Base-by-base conservation (phyloP, 306 rosid genomes). In the Vigna unguiculata region DNA sequence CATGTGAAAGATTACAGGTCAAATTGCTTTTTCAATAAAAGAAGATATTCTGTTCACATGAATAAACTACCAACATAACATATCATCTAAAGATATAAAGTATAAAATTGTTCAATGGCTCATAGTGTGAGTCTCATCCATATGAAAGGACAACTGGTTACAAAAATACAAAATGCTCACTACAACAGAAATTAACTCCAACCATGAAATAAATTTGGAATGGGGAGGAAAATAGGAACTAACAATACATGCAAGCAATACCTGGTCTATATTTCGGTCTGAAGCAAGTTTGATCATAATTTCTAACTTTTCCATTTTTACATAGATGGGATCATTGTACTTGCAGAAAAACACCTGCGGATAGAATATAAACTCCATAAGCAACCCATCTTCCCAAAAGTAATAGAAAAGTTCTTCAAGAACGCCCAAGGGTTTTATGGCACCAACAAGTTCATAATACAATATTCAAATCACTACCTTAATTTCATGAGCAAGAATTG, bases 231-330 rank as follows among this genome's bases (percentile, higher is more conserved):
- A 66, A 72, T 69, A 66, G 24, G 30, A 45, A 65, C 80, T 21
- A 34, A 61, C 19, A 28, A 9, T 68, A 66, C 15, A 28, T 21
- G 47, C 30, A 76, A 69, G 58, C 64, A 28, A 58, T 79, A 91
- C 98, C 96, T 93, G 98, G 78, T 93, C 98, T 84, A 93, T 85
- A 61, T 93, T 93, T 82, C 98, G 74, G 80, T 93, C 98, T 2
- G 98, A 93, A 70, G 98, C 96, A 70, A 93, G 95, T 85, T 93
- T 93, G 77, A 93, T 93, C 98, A 93, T 91, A 72, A 91, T 93
- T 87, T 93, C 98, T 83, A 93, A 72, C 83, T 93, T 93, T 67
- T 93, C 98, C 98, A 93, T 91, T 85, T 93, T 93, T 71, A 93
- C 98, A 82, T 93, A 93, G 77, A 93, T 93, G 11, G 98, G 98